Conservation (phyloP, 2,329 filamentous ascomycete species). For the Calonectria naviculata region DNA sequence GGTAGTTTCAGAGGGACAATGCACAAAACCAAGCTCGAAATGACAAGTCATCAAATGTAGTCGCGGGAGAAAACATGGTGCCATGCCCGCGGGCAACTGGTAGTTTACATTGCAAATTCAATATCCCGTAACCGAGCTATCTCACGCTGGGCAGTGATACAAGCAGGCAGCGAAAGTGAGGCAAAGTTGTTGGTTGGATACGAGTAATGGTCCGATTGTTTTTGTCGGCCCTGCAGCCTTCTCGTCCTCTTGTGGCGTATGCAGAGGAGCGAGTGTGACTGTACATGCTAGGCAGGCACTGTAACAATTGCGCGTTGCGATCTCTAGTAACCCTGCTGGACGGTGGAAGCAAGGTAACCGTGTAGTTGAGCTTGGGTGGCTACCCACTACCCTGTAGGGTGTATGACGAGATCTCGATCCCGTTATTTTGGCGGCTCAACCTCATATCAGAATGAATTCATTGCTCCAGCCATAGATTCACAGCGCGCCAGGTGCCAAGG, state of each 20-base stretch:
- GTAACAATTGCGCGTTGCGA: not conserved
- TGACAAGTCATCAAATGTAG: not conserved
- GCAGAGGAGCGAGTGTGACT: not conserved
- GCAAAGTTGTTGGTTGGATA: not conserved
- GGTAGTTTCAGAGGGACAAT: not conserved
- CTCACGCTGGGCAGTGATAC: not conserved
- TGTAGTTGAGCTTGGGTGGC: not conserved
- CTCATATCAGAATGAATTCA: too few relatives aligned
- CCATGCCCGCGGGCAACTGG: not conserved
- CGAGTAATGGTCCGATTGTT: too few relatives aligned
- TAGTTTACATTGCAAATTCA: too few relatives aligned
- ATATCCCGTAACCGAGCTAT: not conserved
- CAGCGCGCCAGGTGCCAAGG: not conserved
- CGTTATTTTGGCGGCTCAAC: not conserved
- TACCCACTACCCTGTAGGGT: not conserved
- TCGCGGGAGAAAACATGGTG: not conserved
- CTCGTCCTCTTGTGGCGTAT: not conserved
- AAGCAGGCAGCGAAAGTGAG: not conserved
- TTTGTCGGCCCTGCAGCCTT: too few relatives aligned
- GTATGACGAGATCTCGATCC: not conserved
- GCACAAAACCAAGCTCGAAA: not conserved
- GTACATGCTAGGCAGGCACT: not conserved
- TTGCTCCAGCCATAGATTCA: not conserved
- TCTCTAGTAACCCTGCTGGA: not conserved
- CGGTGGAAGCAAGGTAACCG: not conserved